A percentile compares a stretch with the other conserved stretches of the same genome.
Evolutionary conservation across 768 basidiomycete genomes (phyloP).

Genomic region (Mycena sanguinolenta): DNA sequence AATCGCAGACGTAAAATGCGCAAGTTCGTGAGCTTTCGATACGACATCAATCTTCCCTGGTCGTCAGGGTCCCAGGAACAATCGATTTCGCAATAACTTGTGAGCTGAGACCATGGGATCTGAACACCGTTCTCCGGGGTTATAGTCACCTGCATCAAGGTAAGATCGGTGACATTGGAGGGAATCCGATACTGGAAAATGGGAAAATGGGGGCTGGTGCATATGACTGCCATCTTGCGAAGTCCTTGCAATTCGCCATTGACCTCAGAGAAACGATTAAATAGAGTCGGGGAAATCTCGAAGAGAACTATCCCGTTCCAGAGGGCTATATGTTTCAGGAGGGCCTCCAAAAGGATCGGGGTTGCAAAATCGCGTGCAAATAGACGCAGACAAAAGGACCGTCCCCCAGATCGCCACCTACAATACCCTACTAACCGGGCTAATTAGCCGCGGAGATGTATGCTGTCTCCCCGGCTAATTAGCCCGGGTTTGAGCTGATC

Average conservation of each 20-base stretch:
- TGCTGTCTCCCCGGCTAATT: slow-evolving; percentile 3
- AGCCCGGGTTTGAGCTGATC: neutral
- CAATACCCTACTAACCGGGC: no score
- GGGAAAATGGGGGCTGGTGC: neutral
- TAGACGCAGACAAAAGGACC: slow-evolving; percentile 25
- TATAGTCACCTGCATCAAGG: neutral
- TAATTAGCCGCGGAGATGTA: neutral
- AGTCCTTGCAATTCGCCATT: neutral
- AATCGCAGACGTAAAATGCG: neutral
- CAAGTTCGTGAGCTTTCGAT: slow-evolving; percentile 13
- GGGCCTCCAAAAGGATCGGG: neutral
- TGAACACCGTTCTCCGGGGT: neutral
- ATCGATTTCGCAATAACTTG: slow-evolving; percentile 5
- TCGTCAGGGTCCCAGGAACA: neutral
- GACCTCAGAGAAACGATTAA: neutral
- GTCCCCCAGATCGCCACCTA: no score
- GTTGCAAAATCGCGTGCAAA: neutral
- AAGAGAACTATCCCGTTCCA: slow-evolving; percentile 10
- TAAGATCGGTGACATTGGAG: slow-evolving; percentile 19
- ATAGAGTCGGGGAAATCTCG: neutral
- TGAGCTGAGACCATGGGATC: slow-evolving; percentile 25
- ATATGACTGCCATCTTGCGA: neutral
- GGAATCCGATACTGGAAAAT: neutral
- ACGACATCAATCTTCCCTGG: neutral
- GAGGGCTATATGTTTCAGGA: slow-evolving; percentile 4